Percentiles rank a stretch among this genome's conserved stretches.
Evolutionary conservation across 2,329 filamentous ascomycete genomes (phyloP).

Genomic region (Helotiales sp.): DNA sequence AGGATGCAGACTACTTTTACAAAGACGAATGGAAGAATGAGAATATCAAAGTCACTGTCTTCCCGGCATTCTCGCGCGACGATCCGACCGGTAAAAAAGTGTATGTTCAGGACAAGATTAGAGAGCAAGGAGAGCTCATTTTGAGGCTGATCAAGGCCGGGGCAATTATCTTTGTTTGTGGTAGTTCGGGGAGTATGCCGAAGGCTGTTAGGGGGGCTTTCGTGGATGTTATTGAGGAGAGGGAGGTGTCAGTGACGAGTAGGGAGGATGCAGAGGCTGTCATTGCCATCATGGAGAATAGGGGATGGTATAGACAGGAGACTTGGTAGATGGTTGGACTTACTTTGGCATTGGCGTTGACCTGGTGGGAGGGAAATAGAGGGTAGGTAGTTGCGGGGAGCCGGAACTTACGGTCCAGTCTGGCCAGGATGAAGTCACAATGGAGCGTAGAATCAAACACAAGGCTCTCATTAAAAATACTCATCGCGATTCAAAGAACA

Average conservation of each 20-base stretch:
- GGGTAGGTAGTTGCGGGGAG: no score
- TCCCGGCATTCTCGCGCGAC: slow-evolving; percentile 74
- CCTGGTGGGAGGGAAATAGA: neutral
- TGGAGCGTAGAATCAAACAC: no score
- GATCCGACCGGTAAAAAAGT: slow-evolving; percentile 58
- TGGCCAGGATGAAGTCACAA: no score
- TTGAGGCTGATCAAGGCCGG: slow-evolving; percentile 55
- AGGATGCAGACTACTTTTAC: slow-evolving; percentile 80
- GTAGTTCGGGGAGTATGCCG: slow-evolving; percentile 71
- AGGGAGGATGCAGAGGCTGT: slow-evolving; percentile 59
- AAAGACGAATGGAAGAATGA: slow-evolving; percentile 69
- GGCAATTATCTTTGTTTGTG: slow-evolving; percentile 63
- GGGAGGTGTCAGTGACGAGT: slow-evolving; percentile 38
- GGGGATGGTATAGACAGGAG: slow-evolving; percentile 68
- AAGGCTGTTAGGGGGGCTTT: slow-evolving; percentile 70
- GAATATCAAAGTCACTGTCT: slow-evolving; percentile 55
- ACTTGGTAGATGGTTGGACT: slow-evolving; percentile 59
- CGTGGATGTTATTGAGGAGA: slow-evolving; percentile 57
- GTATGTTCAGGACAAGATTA: slow-evolving; percentile 62
- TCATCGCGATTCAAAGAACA: no score
- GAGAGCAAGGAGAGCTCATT: slow-evolving; percentile 39
- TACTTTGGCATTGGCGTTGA: neutral
- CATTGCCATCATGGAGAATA: slow-evolving; percentile 63
- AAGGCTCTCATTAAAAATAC: no score
- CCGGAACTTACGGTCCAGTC: no score